Base-by-base conservation (phyloP, 495 filamentous ascomycete species). In the Xylaria venustula region DNA sequence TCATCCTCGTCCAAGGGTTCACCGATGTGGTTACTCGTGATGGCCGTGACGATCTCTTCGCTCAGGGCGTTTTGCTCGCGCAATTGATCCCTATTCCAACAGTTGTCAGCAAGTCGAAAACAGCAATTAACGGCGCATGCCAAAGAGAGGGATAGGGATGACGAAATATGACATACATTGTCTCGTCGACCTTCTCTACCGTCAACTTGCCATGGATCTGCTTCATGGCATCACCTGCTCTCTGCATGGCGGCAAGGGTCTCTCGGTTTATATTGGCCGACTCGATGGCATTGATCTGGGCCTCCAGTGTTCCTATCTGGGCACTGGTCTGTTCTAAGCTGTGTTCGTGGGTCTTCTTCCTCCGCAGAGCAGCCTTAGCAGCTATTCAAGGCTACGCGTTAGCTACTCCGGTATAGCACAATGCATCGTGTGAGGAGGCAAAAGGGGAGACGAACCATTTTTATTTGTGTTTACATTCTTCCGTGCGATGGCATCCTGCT, bases 181-280 rank as follows among this genome's bases (percentile, higher is more conserved):
- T 93, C 70, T 89, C 81, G 71, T 98, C 94, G 55, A 98, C 93
- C 72, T 94, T 90, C 62, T 97, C 90, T 54, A 96, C 88, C 26
- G 87, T 95, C 74, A 98, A 86, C 60, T 88, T 88, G 65, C 86
- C 87, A 72, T 98, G 95, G 65, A 98, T 98, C 60, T 86, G 74
- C 75, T 90, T 85, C 94, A 98, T 97, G 22, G 94, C 94, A 19
- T 85, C 75, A 54, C 89, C 85, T 2, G 94, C 93, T 67, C 86
- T 84, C 82, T 96, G 86, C 93, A 99, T 98, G 2, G 93, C 95
- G 50, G 87, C 82, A 48, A 99, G 81, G 4, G 94, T 99, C 79
- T 98, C 92, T 71, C 93, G 84, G 81, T 99, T 99, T 77, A 99
- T 96, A 73, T 98, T 99, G 50, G 94, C 95, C 20, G 93, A 89